Percentiles rank a stretch among this genome's conserved stretches.
These are phyloP conservation scores for Podaxis sp. DNA, from an alignment of 768 basidiomycete genomes.

Conservation along the genomic window DNA sequence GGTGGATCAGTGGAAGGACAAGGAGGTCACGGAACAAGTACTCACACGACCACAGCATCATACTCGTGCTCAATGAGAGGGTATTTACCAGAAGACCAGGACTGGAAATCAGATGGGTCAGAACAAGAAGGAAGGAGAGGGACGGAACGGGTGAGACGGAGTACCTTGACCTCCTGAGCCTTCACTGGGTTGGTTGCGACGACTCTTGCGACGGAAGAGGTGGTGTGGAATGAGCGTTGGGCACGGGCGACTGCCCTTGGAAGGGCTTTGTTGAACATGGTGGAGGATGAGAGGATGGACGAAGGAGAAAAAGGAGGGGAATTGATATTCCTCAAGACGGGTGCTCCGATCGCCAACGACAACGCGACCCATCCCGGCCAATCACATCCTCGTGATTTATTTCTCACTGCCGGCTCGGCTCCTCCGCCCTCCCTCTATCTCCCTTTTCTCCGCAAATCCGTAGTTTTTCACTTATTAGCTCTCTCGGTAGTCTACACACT, in stretches of 20 bases:
- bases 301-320: slow-evolving; percentile 18
- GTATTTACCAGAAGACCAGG: slow-evolving; percentile 86
- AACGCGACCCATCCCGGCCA: slow-evolving; percentile 37
- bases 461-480: neutral
- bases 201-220: slow-evolving; percentile 57
- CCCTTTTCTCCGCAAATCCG: neutral
- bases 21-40: slow-evolving; percentile 21
- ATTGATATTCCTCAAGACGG: slow-evolving; percentile 6
- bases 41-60: slow-evolving; percentile 97
- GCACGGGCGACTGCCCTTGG: slow-evolving; percentile 50
- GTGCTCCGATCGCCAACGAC: slow-evolving; percentile 27
- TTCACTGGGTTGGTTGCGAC: slow-evolving; percentile 73
- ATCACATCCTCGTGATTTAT: slow-evolving; percentile 43
- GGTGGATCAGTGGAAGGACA: slow-evolving; percentile 12
- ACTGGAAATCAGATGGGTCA: slow-evolving; percentile 38
- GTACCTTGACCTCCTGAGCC: slow-evolving; percentile 81
- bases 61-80: slow-evolving; percentile 98
- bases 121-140: slow-evolving; percentile 15
- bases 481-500: slow-evolving; percentile 14
- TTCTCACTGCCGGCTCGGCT: slow-evolving; percentile 16
- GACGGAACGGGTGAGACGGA: slow-evolving; percentile 19
- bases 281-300: slow-evolving; percentile 25
- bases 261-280: slow-evolving; percentile 69
- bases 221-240: slow-evolving; percentile 65
- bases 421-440: neutral